Evolutionary conservation across 202 grass and related monocot genomes (phyloP), one percentile per base, ranked within the genome.

Genomic region (Saccharum hybrid): DNA sequence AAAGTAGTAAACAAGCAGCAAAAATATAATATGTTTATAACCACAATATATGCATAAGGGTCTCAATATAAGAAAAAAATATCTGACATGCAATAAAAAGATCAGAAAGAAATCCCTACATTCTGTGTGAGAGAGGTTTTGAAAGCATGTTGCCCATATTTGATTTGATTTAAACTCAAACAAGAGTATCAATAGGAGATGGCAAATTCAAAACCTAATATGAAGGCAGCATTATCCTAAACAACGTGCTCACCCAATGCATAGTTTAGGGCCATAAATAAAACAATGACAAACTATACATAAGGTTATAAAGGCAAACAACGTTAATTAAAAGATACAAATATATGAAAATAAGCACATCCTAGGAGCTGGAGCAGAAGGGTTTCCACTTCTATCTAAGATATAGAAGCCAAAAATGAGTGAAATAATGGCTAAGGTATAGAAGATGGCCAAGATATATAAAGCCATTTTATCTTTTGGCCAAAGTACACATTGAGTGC

Each of bases 191-290:
- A 51, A 73, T 52, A 73, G 26, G 26, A 19, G 23, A 78, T 8
- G 51, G 42, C 66, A 80, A 64, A 80, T 68, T 71, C 66, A 54
- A 88, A 84, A 66, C 54, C 39, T 69, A 88, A 63, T 22, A 9
- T 19, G 63, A 87, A 77, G 63, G 40, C 18, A 33, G 21, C 15
- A 75, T 76, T 48, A 46, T 49, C 12, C 42, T 69, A 69, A 42
- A 42, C 2, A 42, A 68, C 18, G 19, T 41, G 37, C 18, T 69
- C 22, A 72, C 22, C 41, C 14, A 71, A 30, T 48, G 22, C 21
- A 71, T 16, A 46, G 13, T 45, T 71, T 41, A 23, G 21, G 39
- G 11, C n/a, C 68, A 45, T 28, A 15, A 71, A 71, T 28, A 7
- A 71, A 26, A 71, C 6, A 19, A 43, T 59, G 36, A n/a, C 10